phyloP scores from a whole-genome alignment of 768 basidiomycete species.

The Phylloporus scabripes region DNA sequence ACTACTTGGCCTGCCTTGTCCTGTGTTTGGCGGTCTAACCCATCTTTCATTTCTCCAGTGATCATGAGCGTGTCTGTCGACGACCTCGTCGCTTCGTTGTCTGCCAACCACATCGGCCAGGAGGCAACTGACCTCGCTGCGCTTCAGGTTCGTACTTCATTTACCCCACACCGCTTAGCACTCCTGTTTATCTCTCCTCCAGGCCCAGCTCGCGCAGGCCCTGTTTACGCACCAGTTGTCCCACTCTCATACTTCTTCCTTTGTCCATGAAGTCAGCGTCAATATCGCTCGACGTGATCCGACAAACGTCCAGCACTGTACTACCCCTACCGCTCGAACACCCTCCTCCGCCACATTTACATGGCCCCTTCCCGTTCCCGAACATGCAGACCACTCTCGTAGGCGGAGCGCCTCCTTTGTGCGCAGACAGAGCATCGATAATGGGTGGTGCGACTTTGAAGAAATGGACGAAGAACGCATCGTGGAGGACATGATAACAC shows the following conservation, averaged over 20 bases:
- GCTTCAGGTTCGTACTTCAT: slow-evolving; percentile 36
- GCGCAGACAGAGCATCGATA: slow-evolving; percentile 24
- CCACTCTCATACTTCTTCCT: slow-evolving; percentile 11
- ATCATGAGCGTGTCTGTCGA: slow-evolving; percentile 45
- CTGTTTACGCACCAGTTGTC: slow-evolving; percentile 33
- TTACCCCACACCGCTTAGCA: slow-evolving; percentile 14
- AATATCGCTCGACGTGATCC: slow-evolving; percentile 28
- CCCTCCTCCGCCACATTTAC: slow-evolving; percentile 26
- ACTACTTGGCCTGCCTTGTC: slow-evolving; percentile 1
- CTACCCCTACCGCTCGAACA: slow-evolving; percentile 35
- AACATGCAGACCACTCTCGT: slow-evolving; percentile 21
- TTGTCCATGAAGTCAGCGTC: slow-evolving; percentile 18
- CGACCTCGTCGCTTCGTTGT: slow-evolving; percentile 47
- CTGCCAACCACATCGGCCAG: slow-evolving; percentile 46
- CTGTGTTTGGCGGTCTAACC: slow-evolving; percentile 4
- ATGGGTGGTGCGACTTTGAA: slow-evolving; percentile 29
- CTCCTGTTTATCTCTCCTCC: slow-evolving; percentile 15
- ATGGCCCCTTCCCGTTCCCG: slow-evolving; percentile 26
- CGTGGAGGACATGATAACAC: slow-evolving; percentile 42
- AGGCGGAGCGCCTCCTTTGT: slow-evolving; percentile 26
- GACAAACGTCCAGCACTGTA: slow-evolving; percentile 36
- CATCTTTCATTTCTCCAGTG: slow-evolving; percentile 1
- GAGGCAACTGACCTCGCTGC: slow-evolving; percentile 47
- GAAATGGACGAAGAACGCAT: slow-evolving; percentile 41
- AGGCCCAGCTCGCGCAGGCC: slow-evolving; percentile 46